A percentile compares a stretch with the other conserved stretches of the same genome.
Evolutionary conservation across 2,329 filamentous ascomycete species (phyloP).

Genomic region (Aspergillus aculeatinus): DNA sequence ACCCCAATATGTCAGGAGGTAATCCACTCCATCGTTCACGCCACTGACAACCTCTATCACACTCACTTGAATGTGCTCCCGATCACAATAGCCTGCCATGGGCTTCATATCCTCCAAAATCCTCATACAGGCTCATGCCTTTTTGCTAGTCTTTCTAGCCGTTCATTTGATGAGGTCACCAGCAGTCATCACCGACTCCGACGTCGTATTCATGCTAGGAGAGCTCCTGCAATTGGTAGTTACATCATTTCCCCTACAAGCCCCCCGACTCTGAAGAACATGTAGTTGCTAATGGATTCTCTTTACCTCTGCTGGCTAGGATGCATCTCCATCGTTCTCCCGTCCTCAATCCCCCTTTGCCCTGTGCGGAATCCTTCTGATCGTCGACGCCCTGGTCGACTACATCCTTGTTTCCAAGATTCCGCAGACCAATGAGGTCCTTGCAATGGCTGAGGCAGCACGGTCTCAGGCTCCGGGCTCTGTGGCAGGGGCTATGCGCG

Average conservation of each 20-base stretch:
- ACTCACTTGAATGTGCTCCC: not conserved
- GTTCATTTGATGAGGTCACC: slow-evolving; percentile 81
- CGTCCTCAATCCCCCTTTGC: slow-evolving; percentile 66
- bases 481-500: slow-evolving; percentile 18
- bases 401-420: slow-evolving; percentile 58
- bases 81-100: slow-evolving; percentile 56
- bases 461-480: slow-evolving; percentile 34
- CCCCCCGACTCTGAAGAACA: not conserved
- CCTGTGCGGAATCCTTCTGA: slow-evolving; percentile 67
- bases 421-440: slow-evolving; percentile 66
- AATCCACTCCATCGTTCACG: too few relatives aligned
- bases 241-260: not conserved
- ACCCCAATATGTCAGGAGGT: too few relatives aligned
- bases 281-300: not conserved
- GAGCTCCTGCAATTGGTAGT: slow-evolving; percentile 78
- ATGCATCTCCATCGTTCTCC: slow-evolving; percentile 64
- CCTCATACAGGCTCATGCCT: slow-evolving; percentile 75
- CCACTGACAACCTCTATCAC: not conserved
- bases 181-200: slow-evolving; percentile 70
- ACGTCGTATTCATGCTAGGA: slow-evolving; percentile 75
- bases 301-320: slow-evolving; percentile 22
- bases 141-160: slow-evolving; percentile 81
- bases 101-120: slow-evolving; percentile 75
- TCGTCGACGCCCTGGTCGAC: slow-evolving; percentile 64
- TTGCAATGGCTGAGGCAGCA: slow-evolving; percentile 67